These are phyloP conservation scores for Salix brachista DNA, from an alignment of 345 rosid species.

Conservation along the genomic window DNA sequence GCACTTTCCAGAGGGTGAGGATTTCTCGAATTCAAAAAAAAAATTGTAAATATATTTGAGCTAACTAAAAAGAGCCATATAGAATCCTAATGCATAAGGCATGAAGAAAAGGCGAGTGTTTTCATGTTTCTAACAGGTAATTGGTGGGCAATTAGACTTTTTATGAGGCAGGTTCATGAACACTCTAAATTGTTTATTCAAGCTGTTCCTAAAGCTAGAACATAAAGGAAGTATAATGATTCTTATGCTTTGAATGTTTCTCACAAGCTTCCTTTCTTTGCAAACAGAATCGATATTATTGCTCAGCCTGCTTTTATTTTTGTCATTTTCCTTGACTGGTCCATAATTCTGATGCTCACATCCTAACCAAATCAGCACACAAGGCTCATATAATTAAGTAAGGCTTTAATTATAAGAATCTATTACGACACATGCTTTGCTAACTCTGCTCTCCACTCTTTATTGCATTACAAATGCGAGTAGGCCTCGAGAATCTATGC, in stretches of 20 bases:
- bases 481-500: conserved; percentile 4
- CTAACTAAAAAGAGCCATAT: neutral
- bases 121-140: conserved; percentile 14
- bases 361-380: conserved; percentile 1
- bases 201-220: conserved; percentile 11
- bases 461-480: neutral
- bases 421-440: neutral
- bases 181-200: conserved; percentile 6
- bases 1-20: rapidly evolving
- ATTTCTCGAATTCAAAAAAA: too few species aligned
- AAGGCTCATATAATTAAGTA: conserved; percentile 26
- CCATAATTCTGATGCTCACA: conserved; percentile 22
- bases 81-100: neutral
- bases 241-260: conserved; percentile 2
- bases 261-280: neutral
- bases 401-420: conserved; percentile 9
- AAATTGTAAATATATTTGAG: neutral
- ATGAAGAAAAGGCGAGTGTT: neutral
- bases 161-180: conserved; percentile 27
- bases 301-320: conserved; percentile 18
- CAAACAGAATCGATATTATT: conserved; percentile 19
- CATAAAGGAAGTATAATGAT: conserved; percentile 8
- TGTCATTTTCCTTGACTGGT: conserved; percentile 18
- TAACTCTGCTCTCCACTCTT: neutral
- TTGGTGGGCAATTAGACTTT: conserved; percentile 7